These are phyloP conservation scores for Malassezia obtusa DNA, from an alignment of 1,284 basidiomycete species.

Conservation along the genomic window DNA sequence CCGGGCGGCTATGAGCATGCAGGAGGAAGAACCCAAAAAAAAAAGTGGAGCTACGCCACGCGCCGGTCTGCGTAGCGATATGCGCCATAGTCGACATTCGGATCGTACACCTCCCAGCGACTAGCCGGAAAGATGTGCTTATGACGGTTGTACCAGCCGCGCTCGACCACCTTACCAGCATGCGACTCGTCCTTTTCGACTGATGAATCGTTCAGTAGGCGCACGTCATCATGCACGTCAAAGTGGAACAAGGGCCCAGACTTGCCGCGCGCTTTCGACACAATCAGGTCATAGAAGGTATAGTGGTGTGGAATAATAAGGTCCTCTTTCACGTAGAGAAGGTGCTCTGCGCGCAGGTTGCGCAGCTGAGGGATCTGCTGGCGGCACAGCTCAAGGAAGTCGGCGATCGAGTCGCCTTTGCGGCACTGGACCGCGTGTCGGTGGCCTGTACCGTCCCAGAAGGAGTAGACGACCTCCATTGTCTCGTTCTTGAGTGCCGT, in stretches of 20 bases:
- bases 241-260: slow-evolving; percentile 97
- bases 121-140: slow-evolving; percentile 92
- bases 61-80: slow-evolving; percentile 30
- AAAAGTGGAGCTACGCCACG: neutral
- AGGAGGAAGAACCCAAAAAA: neutral
- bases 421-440: slow-evolving; percentile 90
- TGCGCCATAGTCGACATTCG: slow-evolving; percentile 34
- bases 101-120: slow-evolving; percentile 43
- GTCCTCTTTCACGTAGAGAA: slow-evolving; percentile 85
- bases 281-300: slow-evolving; percentile 95
- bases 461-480: slow-evolving; percentile 86
- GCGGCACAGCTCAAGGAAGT: slow-evolving; percentile 84
- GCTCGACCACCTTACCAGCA: slow-evolving; percentile 90
- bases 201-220: slow-evolving; percentile 85
- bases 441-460: slow-evolving; percentile 97
- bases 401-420: slow-evolving; percentile 86
- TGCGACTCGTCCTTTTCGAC: slow-evolving; percentile 93
- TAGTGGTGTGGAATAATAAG: slow-evolving; percentile 61
- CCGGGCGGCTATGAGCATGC: neutral
- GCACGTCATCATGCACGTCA: slow-evolving; percentile 96
- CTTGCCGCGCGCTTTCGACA: slow-evolving; percentile 96
- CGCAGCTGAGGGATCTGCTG: slow-evolving; percentile 84
- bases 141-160: slow-evolving; percentile 88
- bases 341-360: slow-evolving; percentile 78
- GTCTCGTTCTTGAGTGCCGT: slow-evolving; percentile 78